Conservation (phyloP, 176 grass and related monocot species). For the Ensete ventricosum region DNA sequence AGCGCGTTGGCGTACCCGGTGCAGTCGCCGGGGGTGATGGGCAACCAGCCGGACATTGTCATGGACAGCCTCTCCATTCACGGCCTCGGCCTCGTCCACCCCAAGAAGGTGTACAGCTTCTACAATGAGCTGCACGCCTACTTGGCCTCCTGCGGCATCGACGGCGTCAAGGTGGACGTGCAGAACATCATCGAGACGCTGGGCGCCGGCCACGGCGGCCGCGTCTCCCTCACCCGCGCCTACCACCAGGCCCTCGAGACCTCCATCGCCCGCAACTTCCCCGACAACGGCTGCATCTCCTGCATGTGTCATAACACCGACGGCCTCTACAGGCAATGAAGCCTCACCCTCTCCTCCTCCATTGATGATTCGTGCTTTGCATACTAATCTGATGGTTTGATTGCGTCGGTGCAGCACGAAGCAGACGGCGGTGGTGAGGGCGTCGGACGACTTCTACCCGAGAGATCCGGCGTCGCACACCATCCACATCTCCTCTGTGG, state of each 20-base stretch:
- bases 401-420: slow-evolving; percentile 20
- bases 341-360: too few species aligned
- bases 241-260: slow-evolving; percentile 73
- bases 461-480: slow-evolving; percentile 75
- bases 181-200: slow-evolving; percentile 83
- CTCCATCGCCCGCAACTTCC: slow-evolving; percentile 46
- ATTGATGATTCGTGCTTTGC: background rate
- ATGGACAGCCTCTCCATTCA: slow-evolving; percentile 59
- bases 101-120: slow-evolving; percentile 31
- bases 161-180: slow-evolving; percentile 84
- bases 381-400: background rate
- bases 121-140: slow-evolving; percentile 74
- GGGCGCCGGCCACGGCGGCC: slow-evolving; percentile 60
- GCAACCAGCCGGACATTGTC: slow-evolving; percentile 65
- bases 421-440: slow-evolving; percentile 57
- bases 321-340: slow-evolving; percentile 40
- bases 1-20: slow-evolving; percentile 48
- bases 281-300: slow-evolving; percentile 71
- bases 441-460: slow-evolving; percentile 88
- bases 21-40: slow-evolving; percentile 49
- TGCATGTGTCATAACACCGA: slow-evolving; percentile 92
- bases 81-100: slow-evolving; percentile 57
- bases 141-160: slow-evolving; percentile 50
- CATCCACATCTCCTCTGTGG: slow-evolving; percentile 61
- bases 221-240: slow-evolving; percentile 40